These are phyloP conservation scores for Neofusicoccum sp. DNA, from an alignment of 2,329 filamentous ascomycete species.

Conservation along the genomic window DNA sequence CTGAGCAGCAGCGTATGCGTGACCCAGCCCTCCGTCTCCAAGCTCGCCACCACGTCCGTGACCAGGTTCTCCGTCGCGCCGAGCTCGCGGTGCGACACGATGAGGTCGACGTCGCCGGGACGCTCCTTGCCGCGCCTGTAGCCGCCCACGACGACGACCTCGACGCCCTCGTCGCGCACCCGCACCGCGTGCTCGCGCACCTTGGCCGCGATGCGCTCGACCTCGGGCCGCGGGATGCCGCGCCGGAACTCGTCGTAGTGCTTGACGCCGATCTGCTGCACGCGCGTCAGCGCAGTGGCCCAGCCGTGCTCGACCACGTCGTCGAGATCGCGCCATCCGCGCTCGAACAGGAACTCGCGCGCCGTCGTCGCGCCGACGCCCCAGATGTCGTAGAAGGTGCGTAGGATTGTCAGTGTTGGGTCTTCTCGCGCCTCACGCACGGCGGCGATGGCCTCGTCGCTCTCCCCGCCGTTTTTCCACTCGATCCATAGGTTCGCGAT, in stretches of 20 bases:
- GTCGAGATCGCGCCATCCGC: conserved; percentile 78
- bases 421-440: conserved; percentile 64
- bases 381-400: conserved; percentile 81
- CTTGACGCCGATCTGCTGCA: conserved; percentile 92
- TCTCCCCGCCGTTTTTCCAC: conserved; percentile 60
- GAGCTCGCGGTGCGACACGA: conserved; percentile 77
- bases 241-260: conserved; percentile 82
- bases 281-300: conserved; percentile 63
- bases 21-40: conserved; percentile 69
- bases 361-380: conserved; percentile 85
- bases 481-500: conserved; percentile 76
- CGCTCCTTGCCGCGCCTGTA: conserved; percentile 74
- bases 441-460: conserved; percentile 58
- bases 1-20: conserved; percentile 78
- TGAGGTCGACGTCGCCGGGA: conserved; percentile 80
- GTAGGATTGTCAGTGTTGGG: conserved; percentile 61
- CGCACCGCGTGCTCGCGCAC: conserved; percentile 66
- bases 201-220: conserved; percentile 63
- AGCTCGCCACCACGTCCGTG: conserved; percentile 63
- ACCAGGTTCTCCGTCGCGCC: conserved; percentile 68
- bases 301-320: conserved; percentile 84
- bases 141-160: conserved; percentile 70
- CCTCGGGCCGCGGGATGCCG: conserved; percentile 70
- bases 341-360: conserved; percentile 72
- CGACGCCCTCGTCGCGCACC: conserved; percentile 55